These are phyloP conservation scores for Phytopythium boreale DNA, from an alignment of 352 stramenopile species.

Conservation along the genomic window DNA sequence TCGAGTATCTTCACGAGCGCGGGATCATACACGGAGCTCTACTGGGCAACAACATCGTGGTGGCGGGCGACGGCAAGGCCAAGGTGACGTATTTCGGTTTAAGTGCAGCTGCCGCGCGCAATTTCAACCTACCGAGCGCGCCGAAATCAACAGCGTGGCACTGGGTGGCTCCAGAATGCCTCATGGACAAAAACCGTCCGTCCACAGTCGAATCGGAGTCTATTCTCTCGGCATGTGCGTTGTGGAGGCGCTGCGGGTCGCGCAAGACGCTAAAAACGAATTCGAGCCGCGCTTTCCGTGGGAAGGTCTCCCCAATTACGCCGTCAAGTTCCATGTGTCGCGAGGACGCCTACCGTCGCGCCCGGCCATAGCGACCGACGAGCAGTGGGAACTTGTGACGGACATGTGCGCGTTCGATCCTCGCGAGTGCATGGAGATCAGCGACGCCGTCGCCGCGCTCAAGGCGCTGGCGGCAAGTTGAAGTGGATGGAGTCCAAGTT, in stretches of 20 bases:
- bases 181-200: no score
- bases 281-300: no score
- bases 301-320: no score
- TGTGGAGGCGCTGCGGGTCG: background rate
- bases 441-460: background rate
- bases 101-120: background rate
- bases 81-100: background rate
- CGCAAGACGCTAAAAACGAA: no score
- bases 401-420: background rate
- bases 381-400: background rate
- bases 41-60: background rate
- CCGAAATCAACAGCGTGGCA: background rate
- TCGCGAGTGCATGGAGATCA: background rate
- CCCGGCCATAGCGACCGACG: background rate
- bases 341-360: background rate
- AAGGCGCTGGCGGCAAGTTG: background rate
- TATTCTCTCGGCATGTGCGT: background rate
- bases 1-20: background rate
- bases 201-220: background rate
- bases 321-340: background rate
- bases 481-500: background rate
- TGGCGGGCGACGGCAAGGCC: background rate
- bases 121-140: no score
- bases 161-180: background rate
- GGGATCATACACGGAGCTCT: background rate